Base-by-base conservation (phyloP, 2,329 filamentous ascomycete genomes). In the Nothomitra cinnamomea region DNA sequence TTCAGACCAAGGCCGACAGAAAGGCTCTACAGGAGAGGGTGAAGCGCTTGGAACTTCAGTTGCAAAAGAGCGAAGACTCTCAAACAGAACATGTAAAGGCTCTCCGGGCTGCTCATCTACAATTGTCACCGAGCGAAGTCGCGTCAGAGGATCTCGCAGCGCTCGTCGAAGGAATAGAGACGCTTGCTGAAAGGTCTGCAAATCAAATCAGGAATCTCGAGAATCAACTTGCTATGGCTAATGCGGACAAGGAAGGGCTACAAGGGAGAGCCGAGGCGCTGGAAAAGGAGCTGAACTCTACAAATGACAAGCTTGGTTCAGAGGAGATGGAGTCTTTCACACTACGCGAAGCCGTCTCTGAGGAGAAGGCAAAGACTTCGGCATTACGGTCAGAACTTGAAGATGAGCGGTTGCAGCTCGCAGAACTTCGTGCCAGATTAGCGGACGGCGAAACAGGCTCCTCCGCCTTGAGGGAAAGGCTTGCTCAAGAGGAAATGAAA, bases 381-480 rank as follows among this genome's bases (percentile, higher is more conserved):
- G 68, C 70, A 0, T 62, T 79, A 35, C 66, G 67, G 15, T 62
- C 69, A 12, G 77, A 80, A 59, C 67, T 82, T n/a, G 72, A 75
- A 1, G 79, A 85, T 54, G 79, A 84, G 56, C 80, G 85, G 40
- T 70, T 75, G 13, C 83, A 92, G 60, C 73, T 94, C 21, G 77
- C 75, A 55, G 72, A 76, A 25, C 70, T 94, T 21, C 79, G 85
- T 54, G 71, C 72, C 15, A 84, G 83, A 64, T 82, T 94, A 62
- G 79, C 84, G 1, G 84, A 89, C 58, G 88, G 87, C 15, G 87
- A 92, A 65, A 88, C 82, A 2, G 87, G 87, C 3, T 88, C 87
- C 3, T 50, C 24, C 0, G 80, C 79, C 25, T 69, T 95, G 53
- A 80, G 85, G 54, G 83, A 82, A 66, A 78, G 81, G 53, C 73